phyloP scores from a whole-genome alignment of 2,329 filamentous ascomycete species.

The Knoxdaviesia capensis region DNA sequence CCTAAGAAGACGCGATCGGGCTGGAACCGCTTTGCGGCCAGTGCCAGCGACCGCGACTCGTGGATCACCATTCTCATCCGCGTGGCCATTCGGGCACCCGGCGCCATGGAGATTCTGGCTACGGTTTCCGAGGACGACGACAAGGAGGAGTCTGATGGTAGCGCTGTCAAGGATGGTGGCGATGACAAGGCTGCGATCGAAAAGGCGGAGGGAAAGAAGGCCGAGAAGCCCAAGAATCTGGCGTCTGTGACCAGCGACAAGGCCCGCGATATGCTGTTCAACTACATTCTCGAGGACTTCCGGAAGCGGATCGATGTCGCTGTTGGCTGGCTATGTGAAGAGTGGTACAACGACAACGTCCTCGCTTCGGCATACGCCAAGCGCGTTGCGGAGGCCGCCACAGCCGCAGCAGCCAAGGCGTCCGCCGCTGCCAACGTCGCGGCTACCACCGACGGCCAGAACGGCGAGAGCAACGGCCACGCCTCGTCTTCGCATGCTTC shows the following conservation, averaged over 20 bases:
- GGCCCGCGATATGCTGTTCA: slow-evolving; percentile 52
- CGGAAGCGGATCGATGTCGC: slow-evolving; percentile 74
- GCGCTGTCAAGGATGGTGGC: slow-evolving; percentile 15
- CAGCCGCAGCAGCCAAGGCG: too few species aligned
- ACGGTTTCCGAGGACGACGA: slow-evolving; percentile 46
- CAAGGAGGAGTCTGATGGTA: background rate
- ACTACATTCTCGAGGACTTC: slow-evolving; percentile 83
- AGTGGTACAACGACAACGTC: slow-evolving; percentile 81
- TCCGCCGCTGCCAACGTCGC: too few species aligned
- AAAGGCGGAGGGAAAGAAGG: too few species aligned
- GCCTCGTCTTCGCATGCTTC: too few species aligned
- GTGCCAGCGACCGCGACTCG: slow-evolving; percentile 65
- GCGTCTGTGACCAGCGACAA: slow-evolving; percentile 2
- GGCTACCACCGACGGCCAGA: too few species aligned
- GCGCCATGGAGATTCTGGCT: slow-evolving; percentile 61
- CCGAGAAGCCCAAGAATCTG: too few species aligned
- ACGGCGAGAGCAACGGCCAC: too few species aligned
- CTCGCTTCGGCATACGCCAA: slow-evolving; percentile 9
- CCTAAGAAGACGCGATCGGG: slow-evolving; percentile 46
- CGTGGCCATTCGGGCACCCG: slow-evolving; percentile 59
- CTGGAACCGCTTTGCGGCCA: slow-evolving; percentile 68
- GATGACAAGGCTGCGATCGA: slow-evolving; percentile 1
- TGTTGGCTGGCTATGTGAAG: slow-evolving; percentile 86
- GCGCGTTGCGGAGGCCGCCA: too few species aligned
- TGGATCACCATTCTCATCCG: slow-evolving; percentile 81